Conservation (phyloP, 2,329 filamentous ascomycete species). For the Penicillium sclerotiorum region DNA sequence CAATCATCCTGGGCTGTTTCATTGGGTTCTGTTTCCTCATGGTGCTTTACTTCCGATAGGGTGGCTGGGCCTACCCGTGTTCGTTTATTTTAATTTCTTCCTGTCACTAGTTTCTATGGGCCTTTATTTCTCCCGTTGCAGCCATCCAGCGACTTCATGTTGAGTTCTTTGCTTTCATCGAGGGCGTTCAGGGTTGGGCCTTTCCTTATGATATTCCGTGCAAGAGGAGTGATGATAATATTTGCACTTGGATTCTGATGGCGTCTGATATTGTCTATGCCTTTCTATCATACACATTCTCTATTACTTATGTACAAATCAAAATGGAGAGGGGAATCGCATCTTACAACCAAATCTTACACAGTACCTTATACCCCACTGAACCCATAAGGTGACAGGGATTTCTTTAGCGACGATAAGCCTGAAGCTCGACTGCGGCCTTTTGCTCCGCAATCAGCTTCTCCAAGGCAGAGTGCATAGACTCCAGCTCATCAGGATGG, state of each 20-base stretch:
- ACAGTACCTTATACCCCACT: not conserved
- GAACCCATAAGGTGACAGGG: not conserved
- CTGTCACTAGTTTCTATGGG: not conserved
- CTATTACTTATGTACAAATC: conserved; percentile 31
- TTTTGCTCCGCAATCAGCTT: conserved; percentile 47
- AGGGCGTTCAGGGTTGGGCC: conserved; percentile 24
- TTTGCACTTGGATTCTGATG: conserved; percentile 14
- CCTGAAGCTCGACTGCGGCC: conserved; percentile 21
- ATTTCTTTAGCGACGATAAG: not conserved
- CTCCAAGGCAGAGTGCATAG: conserved; percentile 45
- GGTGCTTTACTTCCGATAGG: conserved; percentile 74
- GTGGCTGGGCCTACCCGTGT: conserved; percentile 8
- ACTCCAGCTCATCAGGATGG: conserved; percentile 43
- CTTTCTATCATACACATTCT: conserved; percentile 30
- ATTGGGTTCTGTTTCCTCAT: conserved; percentile 90
- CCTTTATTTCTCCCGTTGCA: conserved; percentile 9
- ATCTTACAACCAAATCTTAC: conserved; percentile 4
- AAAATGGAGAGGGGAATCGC: conserved; percentile 20
- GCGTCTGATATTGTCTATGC: conserved; percentile 11
- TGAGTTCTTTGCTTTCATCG: conserved; percentile 10
- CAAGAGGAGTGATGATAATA: conserved; percentile 19
- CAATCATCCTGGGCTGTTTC: conserved; percentile 87
- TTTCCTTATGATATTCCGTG: conserved; percentile 10
- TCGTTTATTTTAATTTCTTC: conserved; percentile 5
- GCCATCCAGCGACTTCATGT: conserved; percentile 18